Evolutionary conservation across 352 stramenopile genomes (phyloP).

Genomic region (Blastocystis hominis): DNA sequence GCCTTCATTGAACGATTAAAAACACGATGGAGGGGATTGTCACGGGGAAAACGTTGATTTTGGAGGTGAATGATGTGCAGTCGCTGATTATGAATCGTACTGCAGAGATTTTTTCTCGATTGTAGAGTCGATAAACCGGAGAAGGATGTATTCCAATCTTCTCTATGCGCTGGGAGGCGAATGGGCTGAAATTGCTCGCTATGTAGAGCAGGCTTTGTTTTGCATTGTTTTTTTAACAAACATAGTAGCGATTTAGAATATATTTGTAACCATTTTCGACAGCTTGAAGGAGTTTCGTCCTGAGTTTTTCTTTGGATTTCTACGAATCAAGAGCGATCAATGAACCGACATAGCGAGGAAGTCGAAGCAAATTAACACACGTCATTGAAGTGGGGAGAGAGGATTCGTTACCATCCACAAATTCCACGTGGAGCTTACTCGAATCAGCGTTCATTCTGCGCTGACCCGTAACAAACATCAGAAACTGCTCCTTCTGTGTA

Average conservation of each 20-base stretch:
- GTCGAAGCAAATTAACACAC: background rate
- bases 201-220: background rate
- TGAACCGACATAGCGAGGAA: background rate
- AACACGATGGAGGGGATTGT: background rate
- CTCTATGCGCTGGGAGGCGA: background rate
- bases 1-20: background rate
- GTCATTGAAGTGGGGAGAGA: background rate
- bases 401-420: background rate
- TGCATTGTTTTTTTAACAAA: slow-evolving; percentile 37
- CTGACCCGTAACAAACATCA: background rate
- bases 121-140: slow-evolving; percentile 2
- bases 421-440: background rate
- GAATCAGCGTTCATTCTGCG: background rate
- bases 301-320: slow-evolving; percentile 31
- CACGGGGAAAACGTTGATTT: background rate
- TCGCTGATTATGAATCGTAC: background rate
- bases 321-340: background rate
- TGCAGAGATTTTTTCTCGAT: background rate
- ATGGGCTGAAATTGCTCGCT: background rate
- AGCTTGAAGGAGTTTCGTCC: background rate
- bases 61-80: background rate
- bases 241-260: background rate
- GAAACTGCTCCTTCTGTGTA: background rate
- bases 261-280: background rate
- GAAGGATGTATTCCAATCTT: slow-evolving; percentile 23